These are phyloP conservation scores for Echeveria elegans DNA, from an alignment of 164 flowering plant genomes.

Conservation along the genomic window DNA sequence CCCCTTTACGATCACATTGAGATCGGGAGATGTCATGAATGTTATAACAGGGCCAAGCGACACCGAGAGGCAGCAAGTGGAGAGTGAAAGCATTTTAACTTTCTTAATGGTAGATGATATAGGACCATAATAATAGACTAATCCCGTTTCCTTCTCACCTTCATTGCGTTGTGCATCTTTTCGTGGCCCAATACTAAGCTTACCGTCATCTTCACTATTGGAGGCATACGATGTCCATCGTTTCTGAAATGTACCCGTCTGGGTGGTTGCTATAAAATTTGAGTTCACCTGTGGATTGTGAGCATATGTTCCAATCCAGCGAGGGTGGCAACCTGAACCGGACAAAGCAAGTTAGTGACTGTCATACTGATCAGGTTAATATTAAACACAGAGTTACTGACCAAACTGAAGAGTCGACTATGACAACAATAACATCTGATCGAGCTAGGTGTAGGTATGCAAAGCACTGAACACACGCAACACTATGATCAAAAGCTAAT, in stretches of 20 bases:
- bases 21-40: slow-evolving; percentile 78
- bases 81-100: too few species aligned
- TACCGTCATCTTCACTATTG: slow-evolving; percentile 37
- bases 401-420: too few species aligned
- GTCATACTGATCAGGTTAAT: too few species aligned
- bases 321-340: slow-evolving; percentile 6
- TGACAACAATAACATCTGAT: too few species aligned
- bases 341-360: too few species aligned
- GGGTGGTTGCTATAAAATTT: background rate
- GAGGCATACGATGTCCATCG: slow-evolving; percentile 55
- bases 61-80: too few species aligned
- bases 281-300: background rate
- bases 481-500: too few species aligned
- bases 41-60: too few species aligned
- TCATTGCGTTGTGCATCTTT: slow-evolving; percentile 23
- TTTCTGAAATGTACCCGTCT: slow-evolving; percentile 9
- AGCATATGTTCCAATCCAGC: slow-evolving; percentile 2
- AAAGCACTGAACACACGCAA: too few species aligned
- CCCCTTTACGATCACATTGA: slow-evolving; percentile 82
- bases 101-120: too few species aligned
- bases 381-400: too few species aligned
- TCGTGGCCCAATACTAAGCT: slow-evolving; percentile 73
- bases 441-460: too few species aligned
- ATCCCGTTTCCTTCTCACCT: slow-evolving; percentile 35
- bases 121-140: slow-evolving; percentile 66